These are phyloP conservation scores for Stylonectria norvegica DNA, from an alignment of 2,329 filamentous ascomycete genomes.

Conservation along the genomic window DNA sequence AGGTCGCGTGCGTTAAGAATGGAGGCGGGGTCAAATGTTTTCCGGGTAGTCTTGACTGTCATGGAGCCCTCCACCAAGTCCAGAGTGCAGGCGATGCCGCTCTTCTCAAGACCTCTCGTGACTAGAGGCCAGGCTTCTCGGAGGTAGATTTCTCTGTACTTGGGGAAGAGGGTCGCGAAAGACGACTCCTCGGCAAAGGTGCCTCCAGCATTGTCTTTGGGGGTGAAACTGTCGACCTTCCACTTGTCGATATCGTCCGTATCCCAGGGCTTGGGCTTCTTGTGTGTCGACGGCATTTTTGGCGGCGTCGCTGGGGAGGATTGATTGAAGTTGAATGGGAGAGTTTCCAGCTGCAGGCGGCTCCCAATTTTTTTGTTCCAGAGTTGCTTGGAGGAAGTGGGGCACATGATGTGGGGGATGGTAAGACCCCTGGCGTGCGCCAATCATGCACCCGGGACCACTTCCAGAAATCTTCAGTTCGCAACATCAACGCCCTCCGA, in stretches of 20 bases:
- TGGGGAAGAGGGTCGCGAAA: conserved; percentile 84
- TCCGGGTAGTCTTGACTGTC: conserved; percentile 91
- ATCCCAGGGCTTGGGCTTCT: conserved; percentile 90
- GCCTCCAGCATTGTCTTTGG: conserved; percentile 79
- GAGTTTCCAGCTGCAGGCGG: conserved; percentile 8
- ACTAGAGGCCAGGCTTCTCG: conserved; percentile 91
- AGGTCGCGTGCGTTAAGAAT: conserved; percentile 93
- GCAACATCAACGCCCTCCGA: conserved; percentile 12
- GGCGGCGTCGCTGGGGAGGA: not conserved
- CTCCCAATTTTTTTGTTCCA: conserved; percentile 25
- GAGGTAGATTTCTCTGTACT: conserved; percentile 92
- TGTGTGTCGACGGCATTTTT: conserved; percentile 83
- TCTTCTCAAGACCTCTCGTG: conserved; percentile 80
- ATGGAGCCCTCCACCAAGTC: conserved; percentile 95
- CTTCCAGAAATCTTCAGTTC: conserved; percentile 27
- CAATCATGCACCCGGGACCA: conserved; percentile 20
- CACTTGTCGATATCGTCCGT: conserved; percentile 97
- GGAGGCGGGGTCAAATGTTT: conserved; percentile 86
- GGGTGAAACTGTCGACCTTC: conserved; percentile 84
- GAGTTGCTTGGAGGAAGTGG: conserved; percentile 15
- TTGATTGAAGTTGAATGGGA: conserved; percentile 2
- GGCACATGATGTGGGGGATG: conserved; percentile 15
- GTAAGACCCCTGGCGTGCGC: conserved; percentile 8
- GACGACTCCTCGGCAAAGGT: conserved; percentile 91
- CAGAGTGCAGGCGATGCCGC: conserved; percentile 84